Conservation (phyloP, 352 stramenopile genomes). For the Vaucheria bursata region DNA sequence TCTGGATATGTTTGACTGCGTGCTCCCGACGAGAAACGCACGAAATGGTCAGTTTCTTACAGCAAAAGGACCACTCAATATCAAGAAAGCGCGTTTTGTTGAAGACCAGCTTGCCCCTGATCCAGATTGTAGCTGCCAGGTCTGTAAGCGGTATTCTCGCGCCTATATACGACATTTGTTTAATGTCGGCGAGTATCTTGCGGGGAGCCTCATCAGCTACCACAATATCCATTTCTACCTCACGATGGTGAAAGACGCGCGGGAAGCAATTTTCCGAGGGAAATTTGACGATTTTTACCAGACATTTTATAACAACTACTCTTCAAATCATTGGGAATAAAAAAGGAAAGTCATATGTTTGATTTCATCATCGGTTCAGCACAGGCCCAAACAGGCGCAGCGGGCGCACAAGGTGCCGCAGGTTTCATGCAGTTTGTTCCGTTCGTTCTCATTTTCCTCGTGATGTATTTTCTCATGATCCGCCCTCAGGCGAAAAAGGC, state of each 20-base stretch:
- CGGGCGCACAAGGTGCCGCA: no score
- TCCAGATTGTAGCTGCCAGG: neutral
- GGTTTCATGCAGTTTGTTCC: neutral
- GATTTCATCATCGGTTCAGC: no score
- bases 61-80: neutral
- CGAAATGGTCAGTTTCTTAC: neutral
- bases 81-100: neutral
- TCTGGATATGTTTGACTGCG: neutral
- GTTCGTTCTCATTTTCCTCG: neutral
- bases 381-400: no score
- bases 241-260: neutral
- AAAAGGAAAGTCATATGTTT: no score
- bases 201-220: neutral
- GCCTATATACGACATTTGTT: neutral
- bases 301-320: neutral
- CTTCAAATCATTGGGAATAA: no score
- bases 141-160: neutral
- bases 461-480: neutral
- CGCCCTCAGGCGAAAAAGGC: neutral
- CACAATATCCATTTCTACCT: neutral
- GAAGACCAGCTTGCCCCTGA: neutral
- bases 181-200: neutral
- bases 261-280: neutral
- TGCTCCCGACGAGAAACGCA: neutral
- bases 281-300: neutral